These are phyloP conservation scores for Usnea hakonensis DNA, from an alignment of 495 filamentous ascomycete species.

Conservation along the genomic window DNA sequence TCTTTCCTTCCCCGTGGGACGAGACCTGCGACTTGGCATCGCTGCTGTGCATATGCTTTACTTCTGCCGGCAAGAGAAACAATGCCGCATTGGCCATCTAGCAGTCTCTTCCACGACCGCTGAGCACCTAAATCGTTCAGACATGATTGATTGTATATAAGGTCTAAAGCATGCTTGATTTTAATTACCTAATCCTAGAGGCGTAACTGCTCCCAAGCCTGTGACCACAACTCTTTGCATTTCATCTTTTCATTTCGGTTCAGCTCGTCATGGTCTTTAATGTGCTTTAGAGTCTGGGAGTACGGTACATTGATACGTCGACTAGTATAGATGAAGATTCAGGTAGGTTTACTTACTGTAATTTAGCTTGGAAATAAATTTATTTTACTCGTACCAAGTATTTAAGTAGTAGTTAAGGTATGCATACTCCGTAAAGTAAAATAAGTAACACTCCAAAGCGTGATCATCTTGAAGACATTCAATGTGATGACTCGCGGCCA, in stretches of 20 bases:
- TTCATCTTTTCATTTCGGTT: slow-evolving; percentile 33
- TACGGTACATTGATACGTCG: too few species aligned
- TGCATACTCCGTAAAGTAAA: too few species aligned
- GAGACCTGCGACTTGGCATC: slow-evolving; percentile 75
- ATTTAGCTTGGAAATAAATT: too few species aligned
- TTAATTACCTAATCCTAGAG: slow-evolving; percentile 67
- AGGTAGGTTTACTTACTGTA: too few species aligned
- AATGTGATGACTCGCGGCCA: slow-evolving; percentile 11
- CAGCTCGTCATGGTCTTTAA: too few species aligned
- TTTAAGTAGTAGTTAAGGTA: too few species aligned
- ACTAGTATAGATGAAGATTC: too few species aligned
- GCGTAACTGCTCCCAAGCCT: slow-evolving; percentile 86
- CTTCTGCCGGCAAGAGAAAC: slow-evolving; percentile 55
- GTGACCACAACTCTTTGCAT: slow-evolving; percentile 96
- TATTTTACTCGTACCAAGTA: too few species aligned
- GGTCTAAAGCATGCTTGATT: background rate
- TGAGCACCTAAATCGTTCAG: slow-evolving; percentile 47
- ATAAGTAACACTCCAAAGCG: too few species aligned
- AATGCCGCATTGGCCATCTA: slow-evolving; percentile 74
- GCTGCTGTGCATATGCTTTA: slow-evolving; percentile 57
- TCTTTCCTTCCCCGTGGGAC: slow-evolving; percentile 56
- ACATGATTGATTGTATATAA: background rate
- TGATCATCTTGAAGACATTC: background rate
- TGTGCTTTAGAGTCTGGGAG: too few species aligned
- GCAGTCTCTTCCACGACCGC: slow-evolving; percentile 69